These are phyloP conservation scores for Thuidium tamariscinum DNA, from an alignment of 225 moss, liverwort and hornwort species.

Conservation along the genomic window DNA sequence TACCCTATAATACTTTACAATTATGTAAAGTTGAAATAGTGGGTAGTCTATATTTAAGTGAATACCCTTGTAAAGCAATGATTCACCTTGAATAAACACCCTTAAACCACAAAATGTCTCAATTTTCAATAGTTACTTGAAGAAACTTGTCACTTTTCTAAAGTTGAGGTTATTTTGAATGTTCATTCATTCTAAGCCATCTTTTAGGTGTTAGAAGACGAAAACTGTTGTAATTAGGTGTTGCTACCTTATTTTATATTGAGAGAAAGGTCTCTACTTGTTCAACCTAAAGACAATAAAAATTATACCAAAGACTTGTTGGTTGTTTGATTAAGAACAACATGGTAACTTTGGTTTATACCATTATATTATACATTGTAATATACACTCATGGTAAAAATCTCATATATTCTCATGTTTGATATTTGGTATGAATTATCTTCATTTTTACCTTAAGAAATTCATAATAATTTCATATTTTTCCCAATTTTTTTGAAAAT, in stretches of 20 bases:
- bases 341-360: too few relatives aligned
- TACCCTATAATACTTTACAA: not conserved
- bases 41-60: not conserved
- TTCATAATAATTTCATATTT: too few relatives aligned
- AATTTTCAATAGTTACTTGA: not conserved
- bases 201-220: rapidly evolving
- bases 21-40: not conserved
- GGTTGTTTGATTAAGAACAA: too few relatives aligned
- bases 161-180: too few relatives aligned
- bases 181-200: not conserved
- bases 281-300: not conserved
- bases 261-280: rapidly evolving
- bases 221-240: not conserved
- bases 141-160: not conserved
- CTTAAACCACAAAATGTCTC: not conserved
- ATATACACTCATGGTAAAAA: too few relatives aligned
- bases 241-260: not conserved
- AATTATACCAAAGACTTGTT: too few relatives aligned
- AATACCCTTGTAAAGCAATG: too few relatives aligned
- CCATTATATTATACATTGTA: too few relatives aligned
- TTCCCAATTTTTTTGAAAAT: too few relatives aligned
- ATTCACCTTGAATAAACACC: not conserved
- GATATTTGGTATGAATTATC: too few relatives aligned
- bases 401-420: too few relatives aligned
- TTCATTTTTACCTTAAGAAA: too few relatives aligned